A percentile compares a stretch with the other conserved stretches of the same genome.
phyloP scores from a whole-genome alignment of 257 asterid genomes.

The Apocynum venetum region DNA sequence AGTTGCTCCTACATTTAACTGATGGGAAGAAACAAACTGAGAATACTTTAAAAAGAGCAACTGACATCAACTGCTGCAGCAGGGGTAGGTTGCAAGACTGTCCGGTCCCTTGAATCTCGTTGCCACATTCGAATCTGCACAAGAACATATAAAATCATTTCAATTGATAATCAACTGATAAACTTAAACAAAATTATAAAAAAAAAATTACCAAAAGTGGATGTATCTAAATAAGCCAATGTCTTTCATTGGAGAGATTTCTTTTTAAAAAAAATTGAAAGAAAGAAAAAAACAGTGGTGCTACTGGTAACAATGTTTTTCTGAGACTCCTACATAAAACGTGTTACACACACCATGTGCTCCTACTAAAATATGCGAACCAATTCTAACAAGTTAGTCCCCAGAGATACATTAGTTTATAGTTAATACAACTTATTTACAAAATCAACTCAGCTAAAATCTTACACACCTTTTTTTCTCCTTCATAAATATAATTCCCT shows the following conservation, averaged over 20 bases:
- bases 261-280: not conserved
- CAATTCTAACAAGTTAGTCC: not conserved
- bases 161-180: constrained; percentile 6
- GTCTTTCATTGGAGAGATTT: not conserved
- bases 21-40: not conserved
- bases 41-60: constrained; percentile 18
- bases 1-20: not conserved
- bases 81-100: constrained; percentile 85
- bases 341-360: not conserved
- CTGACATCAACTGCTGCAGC: constrained; percentile 98
- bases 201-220: not conserved
- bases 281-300: not conserved
- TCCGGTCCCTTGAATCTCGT: constrained; percentile 85
- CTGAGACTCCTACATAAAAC: not conserved
- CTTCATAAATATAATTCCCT: not conserved
- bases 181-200: no score
- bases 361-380: not conserved
- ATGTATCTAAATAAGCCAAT: not conserved
- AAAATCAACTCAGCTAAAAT: not conserved
- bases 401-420: not conserved
- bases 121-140: constrained; percentile 94
- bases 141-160: constrained; percentile 7
- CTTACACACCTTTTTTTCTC: not conserved
- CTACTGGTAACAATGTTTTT: not conserved
- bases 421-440: not conserved